Evolutionary conservation across 73 alveolate genomes (phyloP), one percentile per base, ranked within the genome.

Genomic region (Paramecium octaurelia): DNA sequence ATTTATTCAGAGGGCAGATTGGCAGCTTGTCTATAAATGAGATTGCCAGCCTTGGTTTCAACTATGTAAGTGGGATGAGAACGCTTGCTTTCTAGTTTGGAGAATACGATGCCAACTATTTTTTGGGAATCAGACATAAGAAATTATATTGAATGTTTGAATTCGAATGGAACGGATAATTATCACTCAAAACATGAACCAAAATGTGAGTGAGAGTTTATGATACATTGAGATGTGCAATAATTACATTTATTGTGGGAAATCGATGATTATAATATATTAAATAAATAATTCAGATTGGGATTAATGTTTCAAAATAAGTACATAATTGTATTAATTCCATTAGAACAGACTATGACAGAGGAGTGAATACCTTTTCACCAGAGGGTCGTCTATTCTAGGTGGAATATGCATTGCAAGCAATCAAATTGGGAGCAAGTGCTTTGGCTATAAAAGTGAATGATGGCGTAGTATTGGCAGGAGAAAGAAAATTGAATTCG

Each of bases 311-410:
- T 73, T 73, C 35, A 34, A 73, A 73, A 73, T 73, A 73, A 73
- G 87, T 73, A 73, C 6, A 36, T 40, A 29, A n/a, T 1, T 73
- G 36, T 21, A 6, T 10, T 20, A 29, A 57, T 93, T 38, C 8
- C 20, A n/a, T 2, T 54, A 83, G 89, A 85, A 87, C 90, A n/a
- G 95, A 98, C 92, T 98, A 98, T 91, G 99, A 98, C 92, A 95
- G 99, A 95, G 98, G 98, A 68, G 99, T 98, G 57, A 98, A 98
- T 70, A 97, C 99, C 75, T 98, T 98, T 95, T 96, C 99, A 12
- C 98, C 98, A 20, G 98, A 96, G 89, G 99, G 99, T 48, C 89
- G 99, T 80, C 92, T 98, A 57, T 97, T 95, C 89, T 97, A 98
- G 92, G 98, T 98, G 24, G 99, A 98, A 93, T 98, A 98, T 70